These are phyloP conservation scores for Didymella glomerata DNA, from an alignment of 2,329 filamentous ascomycete species.

Conservation along the genomic window DNA sequence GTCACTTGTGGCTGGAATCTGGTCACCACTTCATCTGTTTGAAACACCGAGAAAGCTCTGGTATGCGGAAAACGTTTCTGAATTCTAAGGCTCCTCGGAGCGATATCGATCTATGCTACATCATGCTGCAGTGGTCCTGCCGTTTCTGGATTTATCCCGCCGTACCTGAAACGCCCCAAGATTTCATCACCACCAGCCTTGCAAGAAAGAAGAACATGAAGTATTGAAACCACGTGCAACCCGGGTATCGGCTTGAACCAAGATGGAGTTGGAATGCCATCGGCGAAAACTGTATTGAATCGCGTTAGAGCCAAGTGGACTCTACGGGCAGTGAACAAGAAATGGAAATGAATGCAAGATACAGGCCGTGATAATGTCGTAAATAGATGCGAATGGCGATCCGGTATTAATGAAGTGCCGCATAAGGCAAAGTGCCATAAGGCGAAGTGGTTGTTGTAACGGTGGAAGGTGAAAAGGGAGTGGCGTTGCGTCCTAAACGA, in stretches of 20 bases:
- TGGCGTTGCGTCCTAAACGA: slow-evolving; percentile 23
- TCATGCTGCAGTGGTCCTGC: slow-evolving; percentile 34
- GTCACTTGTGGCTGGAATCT: slow-evolving; percentile 8
- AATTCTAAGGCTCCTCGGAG: slow-evolving; percentile 35
- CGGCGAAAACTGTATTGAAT: slow-evolving; percentile 13
- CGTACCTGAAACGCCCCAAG: slow-evolving; percentile 41
- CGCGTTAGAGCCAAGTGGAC: slow-evolving; percentile 22
- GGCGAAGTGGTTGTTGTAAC: slow-evolving; percentile 24
- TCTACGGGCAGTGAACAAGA: background rate
- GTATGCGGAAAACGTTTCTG: slow-evolving; percentile 29
- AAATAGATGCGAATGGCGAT: slow-evolving; percentile 8
- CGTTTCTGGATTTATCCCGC: slow-evolving; percentile 25
- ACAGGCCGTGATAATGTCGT: slow-evolving; percentile 41
- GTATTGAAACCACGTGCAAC: slow-evolving; percentile 32
- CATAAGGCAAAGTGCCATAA: slow-evolving; percentile 23
- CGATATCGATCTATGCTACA: slow-evolving; percentile 36
- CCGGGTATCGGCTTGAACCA: slow-evolving; percentile 43
- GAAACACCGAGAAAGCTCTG: slow-evolving; percentile 12
- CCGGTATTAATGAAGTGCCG: slow-evolving; percentile 35
- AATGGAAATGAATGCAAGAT: slow-evolving; percentile 2
- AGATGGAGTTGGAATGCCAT: slow-evolving; percentile 24
- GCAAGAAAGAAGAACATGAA: slow-evolving; percentile 25
- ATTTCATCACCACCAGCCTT: slow-evolving; percentile 24
- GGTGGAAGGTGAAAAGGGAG: slow-evolving; percentile 15
- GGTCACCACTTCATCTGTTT: slow-evolving; percentile 11